These are phyloP conservation scores for Coniochaeta ligniaria DNA, from an alignment of 2,329 filamentous ascomycete genomes.

Conservation along the genomic window DNA sequence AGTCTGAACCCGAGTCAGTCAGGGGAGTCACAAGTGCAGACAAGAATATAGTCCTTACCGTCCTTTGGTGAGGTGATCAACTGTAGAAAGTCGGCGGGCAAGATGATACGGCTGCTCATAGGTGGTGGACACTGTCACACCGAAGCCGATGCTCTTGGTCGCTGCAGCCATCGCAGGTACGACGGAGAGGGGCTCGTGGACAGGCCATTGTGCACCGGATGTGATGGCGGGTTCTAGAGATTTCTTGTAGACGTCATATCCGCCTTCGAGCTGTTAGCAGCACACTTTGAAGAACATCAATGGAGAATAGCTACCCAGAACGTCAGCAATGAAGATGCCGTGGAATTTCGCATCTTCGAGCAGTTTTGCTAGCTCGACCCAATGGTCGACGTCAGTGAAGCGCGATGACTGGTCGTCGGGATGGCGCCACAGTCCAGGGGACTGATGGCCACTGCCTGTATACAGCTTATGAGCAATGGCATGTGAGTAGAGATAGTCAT, in stretches of 20 bases:
- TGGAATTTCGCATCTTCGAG: slow-evolving; percentile 58
- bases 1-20: slow-evolving; percentile 18
- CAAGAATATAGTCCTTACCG: slow-evolving; percentile 19
- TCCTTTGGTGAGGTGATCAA: slow-evolving; percentile 61
- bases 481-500: not conserved
- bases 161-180: slow-evolving; percentile 62
- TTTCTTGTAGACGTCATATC: slow-evolving; percentile 64
- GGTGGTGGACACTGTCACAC: slow-evolving; percentile 59
- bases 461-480: not conserved
- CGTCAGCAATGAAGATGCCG: slow-evolving; percentile 61
- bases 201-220: slow-evolving; percentile 61
- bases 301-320: slow-evolving; percentile 31
- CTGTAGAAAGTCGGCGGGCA: slow-evolving; percentile 55
- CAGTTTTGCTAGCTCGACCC: slow-evolving; percentile 52
- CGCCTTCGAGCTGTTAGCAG: slow-evolving; percentile 27
- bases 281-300: not conserved
- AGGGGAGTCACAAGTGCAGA: not conserved
- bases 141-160: slow-evolving; percentile 61
- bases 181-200: slow-evolving; percentile 59
- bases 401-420: slow-evolving; percentile 55
- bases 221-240: slow-evolving; percentile 49
- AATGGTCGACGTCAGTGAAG: slow-evolving; percentile 55
- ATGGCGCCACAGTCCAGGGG: slow-evolving; percentile 48
- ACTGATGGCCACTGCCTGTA: slow-evolving; percentile 35
- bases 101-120: slow-evolving; percentile 65